Percentiles rank a stretch among this genome's conserved stretches.
These are phyloP conservation scores for Tuber calosporum DNA, from an alignment of 495 filamentous ascomycete species.

Conservation along the genomic window DNA sequence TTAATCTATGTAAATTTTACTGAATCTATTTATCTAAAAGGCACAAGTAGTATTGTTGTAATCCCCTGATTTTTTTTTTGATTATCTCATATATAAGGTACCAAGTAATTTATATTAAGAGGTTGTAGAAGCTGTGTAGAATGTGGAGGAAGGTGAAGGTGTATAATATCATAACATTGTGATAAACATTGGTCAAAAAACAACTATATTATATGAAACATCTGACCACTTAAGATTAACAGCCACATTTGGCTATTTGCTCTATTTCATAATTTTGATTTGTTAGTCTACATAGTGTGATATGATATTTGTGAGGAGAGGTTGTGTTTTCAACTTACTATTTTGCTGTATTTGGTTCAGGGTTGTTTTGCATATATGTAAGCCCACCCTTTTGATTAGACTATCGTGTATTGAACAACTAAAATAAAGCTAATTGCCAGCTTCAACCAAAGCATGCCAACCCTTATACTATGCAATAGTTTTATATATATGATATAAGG, in stretches of 20 bases:
- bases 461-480: conserved; percentile 3
- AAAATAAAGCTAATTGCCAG: conserved; percentile 5
- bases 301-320: too few species aligned
- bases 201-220: conserved; percentile 28
- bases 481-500: conserved; percentile 14
- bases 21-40: conserved; percentile 8
- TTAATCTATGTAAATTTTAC: conserved; percentile 7
- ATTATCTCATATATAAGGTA: too few species aligned
- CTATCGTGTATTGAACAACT: conserved; percentile 24
- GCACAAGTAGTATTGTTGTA: not conserved
- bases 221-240: conserved; percentile 41
- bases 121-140: conserved; percentile 30
- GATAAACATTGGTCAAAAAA: conserved; percentile 32
- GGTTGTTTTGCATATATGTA: conserved; percentile 8
- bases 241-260: conserved; percentile 7
- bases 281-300: too few species aligned
- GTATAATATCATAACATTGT: conserved; percentile 42
- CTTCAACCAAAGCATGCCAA: conserved; percentile 11
- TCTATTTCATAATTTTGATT: too few species aligned
- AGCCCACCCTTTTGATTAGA: conserved; percentile 32
- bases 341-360: conserved; percentile 8
- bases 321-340: conserved; percentile 10
- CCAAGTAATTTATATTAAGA: conserved; percentile 33
- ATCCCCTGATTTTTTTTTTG: too few species aligned
- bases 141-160: conserved; percentile 24